These are phyloP conservation scores for Macrocybe gigantea DNA, from an alignment of 768 basidiomycete species.

Conservation along the genomic window DNA sequence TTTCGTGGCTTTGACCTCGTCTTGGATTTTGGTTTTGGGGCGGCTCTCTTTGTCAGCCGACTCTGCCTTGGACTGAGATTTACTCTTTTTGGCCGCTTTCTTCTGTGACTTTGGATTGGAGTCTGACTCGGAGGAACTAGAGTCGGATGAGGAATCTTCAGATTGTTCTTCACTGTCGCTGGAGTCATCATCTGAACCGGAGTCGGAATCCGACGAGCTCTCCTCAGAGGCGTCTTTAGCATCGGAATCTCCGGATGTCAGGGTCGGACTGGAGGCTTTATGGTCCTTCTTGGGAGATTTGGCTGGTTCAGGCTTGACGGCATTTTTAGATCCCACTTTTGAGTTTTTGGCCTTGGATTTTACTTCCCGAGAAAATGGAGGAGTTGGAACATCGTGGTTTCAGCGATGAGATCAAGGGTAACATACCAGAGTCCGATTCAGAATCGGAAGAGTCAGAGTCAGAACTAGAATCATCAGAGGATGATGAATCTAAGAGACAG, in stretches of 20 bases:
- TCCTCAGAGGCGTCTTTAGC: no score
- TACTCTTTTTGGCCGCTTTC: background rate
- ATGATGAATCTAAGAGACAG: conserved; percentile 6
- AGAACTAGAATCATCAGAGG: conserved; percentile 16
- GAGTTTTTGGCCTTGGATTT: conserved; percentile 1
- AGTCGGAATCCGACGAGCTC: conserved; percentile 4
- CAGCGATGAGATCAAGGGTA: no score
- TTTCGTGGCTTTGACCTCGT: conserved; percentile 40
- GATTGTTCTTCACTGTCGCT: conserved; percentile 10
- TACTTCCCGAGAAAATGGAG: no score
- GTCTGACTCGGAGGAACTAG: conserved; percentile 12
- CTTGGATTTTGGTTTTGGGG: conserved; percentile 2
- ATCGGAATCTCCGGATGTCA: conserved; percentile 11
- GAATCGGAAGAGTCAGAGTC: conserved; percentile 23
- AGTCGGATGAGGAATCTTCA: conserved; percentile 13
- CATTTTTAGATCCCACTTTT: conserved; percentile 7
- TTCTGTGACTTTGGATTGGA: background rate
- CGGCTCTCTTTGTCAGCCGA: conserved; percentile 4
- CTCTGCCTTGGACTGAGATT: conserved; percentile 2
- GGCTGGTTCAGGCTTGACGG: conserved; percentile 3
- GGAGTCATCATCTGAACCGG: conserved; percentile 8
- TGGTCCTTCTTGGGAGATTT: conserved; percentile 3
- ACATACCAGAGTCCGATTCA: conserved; percentile 22
- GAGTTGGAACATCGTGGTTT: no score
- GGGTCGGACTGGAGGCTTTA: conserved; percentile 13